A percentile compares a stretch with the other conserved stretches of the same genome.
Evolutionary conservation across 768 basidiomycete species (phyloP).

Genomic region (Lactarius psammicola): DNA sequence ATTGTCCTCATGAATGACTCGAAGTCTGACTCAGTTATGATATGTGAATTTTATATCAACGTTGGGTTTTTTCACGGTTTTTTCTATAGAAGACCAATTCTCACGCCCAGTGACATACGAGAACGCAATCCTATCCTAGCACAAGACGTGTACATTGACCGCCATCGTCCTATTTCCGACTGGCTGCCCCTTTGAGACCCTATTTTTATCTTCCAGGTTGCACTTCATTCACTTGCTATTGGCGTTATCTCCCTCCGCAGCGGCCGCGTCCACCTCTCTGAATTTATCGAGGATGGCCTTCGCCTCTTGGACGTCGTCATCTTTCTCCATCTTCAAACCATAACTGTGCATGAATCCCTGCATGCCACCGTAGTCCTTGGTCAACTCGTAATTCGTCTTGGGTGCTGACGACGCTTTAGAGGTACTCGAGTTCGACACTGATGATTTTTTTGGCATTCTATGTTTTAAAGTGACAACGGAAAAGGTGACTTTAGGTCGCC

Average conservation of each 20-base stretch:
- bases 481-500: neutral
- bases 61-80: neutral
- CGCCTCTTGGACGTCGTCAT: slow-evolving; percentile 27
- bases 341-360: slow-evolving; percentile 29
- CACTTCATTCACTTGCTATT: neutral
- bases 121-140: neutral
- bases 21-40: too few relatives aligned
- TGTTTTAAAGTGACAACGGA: neutral
- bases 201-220: neutral
- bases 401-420: neutral
- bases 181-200: neutral
- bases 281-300: slow-evolving; percentile 28
- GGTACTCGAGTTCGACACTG: neutral
- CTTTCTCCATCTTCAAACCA: slow-evolving; percentile 29
- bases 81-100: neutral
- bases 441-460: slow-evolving; percentile 7
- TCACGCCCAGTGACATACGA: too few relatives aligned
- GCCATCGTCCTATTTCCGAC: neutral
- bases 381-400: slow-evolving; percentile 4
- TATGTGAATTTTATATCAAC: neutral
- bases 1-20: too few relatives aligned
- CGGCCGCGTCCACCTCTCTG: neutral
- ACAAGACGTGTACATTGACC: neutral
- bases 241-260: neutral
- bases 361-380: slow-evolving; percentile 25